phyloP scores from a whole-genome alignment of 1,284 basidiomycete species.

The Pseudozyma tsukubaensis region DNA sequence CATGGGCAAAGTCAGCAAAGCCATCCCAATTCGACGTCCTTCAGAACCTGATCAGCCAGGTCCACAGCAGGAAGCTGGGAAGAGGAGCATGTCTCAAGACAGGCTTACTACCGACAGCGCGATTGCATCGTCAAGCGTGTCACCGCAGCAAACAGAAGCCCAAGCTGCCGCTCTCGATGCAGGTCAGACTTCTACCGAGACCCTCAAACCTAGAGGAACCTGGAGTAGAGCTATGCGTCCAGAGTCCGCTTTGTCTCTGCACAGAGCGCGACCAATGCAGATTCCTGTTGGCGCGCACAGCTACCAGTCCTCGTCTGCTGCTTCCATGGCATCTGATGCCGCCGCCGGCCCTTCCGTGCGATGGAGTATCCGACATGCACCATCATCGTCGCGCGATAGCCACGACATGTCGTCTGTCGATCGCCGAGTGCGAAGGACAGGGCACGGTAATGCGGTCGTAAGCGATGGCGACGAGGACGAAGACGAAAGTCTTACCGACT shows the following conservation, averaged over 20 bases:
- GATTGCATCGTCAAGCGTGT: neutral
- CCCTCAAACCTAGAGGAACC: slow-evolving; percentile 7
- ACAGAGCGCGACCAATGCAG: slow-evolving; percentile 22
- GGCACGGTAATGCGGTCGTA: neutral
- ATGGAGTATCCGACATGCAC: slow-evolving; percentile 8
- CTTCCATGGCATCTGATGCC: slow-evolving; percentile 16
- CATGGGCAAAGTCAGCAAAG: slow-evolving; percentile 38
- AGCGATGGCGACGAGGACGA: slow-evolving; percentile 14
- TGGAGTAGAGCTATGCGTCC: neutral
- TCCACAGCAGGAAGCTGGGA: neutral
- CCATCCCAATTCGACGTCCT: slow-evolving; percentile 54
- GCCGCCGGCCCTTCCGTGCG: slow-evolving; percentile 13
- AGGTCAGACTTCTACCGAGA: slow-evolving; percentile 16
- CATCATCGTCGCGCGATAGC: slow-evolving; percentile 9
- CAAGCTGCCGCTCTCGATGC: neutral
- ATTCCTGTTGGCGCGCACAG: slow-evolving; percentile 26
- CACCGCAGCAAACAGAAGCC: neutral
- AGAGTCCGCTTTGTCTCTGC: slow-evolving; percentile 10
- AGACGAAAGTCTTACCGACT: slow-evolving; percentile 49
- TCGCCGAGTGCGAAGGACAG: slow-evolving; percentile 10
- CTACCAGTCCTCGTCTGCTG: slow-evolving; percentile 17
- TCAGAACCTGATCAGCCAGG: slow-evolving; percentile 20
- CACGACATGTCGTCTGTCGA: slow-evolving; percentile 23
- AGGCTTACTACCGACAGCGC: slow-evolving; percentile 1
- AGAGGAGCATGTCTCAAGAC: neutral